phyloP scores from a whole-genome alignment of 2,329 filamentous ascomycete species.

The Stemphylium beticola region DNA sequence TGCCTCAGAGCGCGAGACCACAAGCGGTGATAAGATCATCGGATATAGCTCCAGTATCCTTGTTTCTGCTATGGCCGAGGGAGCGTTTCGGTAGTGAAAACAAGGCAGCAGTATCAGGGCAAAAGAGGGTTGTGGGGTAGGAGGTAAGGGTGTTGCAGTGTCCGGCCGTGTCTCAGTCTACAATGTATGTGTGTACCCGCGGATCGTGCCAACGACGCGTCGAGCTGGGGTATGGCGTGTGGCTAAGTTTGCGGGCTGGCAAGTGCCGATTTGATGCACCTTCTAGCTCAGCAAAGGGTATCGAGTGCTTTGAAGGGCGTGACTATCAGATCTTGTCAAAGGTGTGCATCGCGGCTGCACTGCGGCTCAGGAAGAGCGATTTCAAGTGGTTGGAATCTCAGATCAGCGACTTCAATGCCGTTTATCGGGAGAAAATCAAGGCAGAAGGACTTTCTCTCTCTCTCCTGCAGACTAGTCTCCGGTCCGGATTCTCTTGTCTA shows the following conservation, averaged over 20 bases:
- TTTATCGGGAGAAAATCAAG: not conserved
- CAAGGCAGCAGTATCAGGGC: not conserved
- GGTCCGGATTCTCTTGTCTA: not conserved
- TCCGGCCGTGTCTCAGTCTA: slow-evolving; percentile 1
- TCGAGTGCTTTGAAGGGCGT: not conserved
- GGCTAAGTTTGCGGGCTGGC: not conserved
- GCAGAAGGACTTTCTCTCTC: not conserved
- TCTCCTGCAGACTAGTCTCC: not conserved
- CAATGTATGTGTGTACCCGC: slow-evolving; percentile 1
- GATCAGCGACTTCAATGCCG: not conserved
- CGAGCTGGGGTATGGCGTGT: not conserved
- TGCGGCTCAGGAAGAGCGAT: not conserved
- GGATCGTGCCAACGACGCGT: not conserved
- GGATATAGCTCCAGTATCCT: not conserved
- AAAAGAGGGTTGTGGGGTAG: not conserved
- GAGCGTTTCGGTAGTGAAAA: slow-evolving; percentile 7
- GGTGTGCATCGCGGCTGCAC: not conserved
- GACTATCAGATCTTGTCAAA: not conserved
- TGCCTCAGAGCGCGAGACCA: not conserved
- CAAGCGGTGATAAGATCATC: not conserved
- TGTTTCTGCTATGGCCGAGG: not conserved
- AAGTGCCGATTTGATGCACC: not conserved
- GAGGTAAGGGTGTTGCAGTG: not conserved
- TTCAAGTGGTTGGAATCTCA: too few relatives aligned
- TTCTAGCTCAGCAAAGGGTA: not conserved